Conservation (phyloP, 352 stramenopile species). For the Nannochloropsis limnetica region DNA sequence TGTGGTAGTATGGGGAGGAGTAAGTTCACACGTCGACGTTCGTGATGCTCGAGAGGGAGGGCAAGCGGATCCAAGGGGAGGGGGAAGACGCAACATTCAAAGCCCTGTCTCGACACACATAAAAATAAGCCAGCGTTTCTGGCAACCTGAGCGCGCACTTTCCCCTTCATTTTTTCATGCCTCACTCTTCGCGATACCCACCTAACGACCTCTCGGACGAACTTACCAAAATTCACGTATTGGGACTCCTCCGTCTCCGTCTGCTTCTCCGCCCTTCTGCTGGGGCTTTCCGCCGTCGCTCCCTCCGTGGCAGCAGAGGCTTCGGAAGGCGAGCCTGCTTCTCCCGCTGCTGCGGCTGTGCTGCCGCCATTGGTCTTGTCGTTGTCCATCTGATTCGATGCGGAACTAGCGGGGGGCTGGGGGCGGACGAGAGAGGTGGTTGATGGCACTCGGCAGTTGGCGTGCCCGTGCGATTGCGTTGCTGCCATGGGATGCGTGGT, state of each 20-base stretch:
- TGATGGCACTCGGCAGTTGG: neutral
- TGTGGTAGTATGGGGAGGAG: neutral
- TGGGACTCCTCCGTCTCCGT: neutral
- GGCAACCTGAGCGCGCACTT: too few species aligned
- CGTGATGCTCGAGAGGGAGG: neutral
- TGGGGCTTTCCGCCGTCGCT: neutral
- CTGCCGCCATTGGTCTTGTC: slow-evolving; percentile 10
- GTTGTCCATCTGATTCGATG: neutral
- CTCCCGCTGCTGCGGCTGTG: neutral
- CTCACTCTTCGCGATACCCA: neutral
- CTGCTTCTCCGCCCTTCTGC: too few species aligned
- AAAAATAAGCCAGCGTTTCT: neutral
- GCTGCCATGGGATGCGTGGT: neutral
- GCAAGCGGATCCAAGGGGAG: neutral
- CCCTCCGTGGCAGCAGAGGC: slow-evolving; percentile 11
- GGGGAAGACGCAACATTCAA: neutral
- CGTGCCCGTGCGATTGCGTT: neutral
- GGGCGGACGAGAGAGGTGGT: neutral
- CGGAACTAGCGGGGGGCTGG: neutral
- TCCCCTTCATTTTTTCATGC: neutral
- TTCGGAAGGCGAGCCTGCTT: slow-evolving; percentile 13
- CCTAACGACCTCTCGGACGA: too few species aligned
- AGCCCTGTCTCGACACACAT: neutral
- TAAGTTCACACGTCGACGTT: neutral
- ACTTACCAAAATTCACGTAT: slow-evolving; percentile 14